Percentiles rank a stretch among this genome's conserved stretches.
Conservation (phyloP, 192 early-diverging fungal species). For the Gamsiella multidivaricata region DNA sequence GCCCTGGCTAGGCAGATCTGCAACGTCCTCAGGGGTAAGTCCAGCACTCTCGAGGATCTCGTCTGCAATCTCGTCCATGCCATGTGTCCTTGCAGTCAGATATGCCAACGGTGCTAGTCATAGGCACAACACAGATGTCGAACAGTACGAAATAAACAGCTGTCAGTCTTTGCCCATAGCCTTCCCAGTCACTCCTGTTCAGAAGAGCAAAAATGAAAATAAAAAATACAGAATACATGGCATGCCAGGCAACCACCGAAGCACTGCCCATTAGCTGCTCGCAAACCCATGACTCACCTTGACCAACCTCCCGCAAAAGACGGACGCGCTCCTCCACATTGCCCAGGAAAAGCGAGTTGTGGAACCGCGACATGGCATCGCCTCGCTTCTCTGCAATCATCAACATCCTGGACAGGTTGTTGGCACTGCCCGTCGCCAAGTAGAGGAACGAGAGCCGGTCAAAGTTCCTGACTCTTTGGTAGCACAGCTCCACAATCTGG, state of each 20-base stretch:
- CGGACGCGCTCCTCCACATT: constrained; percentile 92
- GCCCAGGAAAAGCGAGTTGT: constrained; percentile 91
- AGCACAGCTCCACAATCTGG: constrained; percentile 88
- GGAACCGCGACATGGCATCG: constrained; percentile 91
- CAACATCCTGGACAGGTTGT: constrained; percentile 94
- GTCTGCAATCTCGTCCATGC: constrained; percentile 86
- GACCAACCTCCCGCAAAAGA: constrained; percentile 87
- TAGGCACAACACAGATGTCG: not conserved
- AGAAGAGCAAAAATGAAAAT: too few relatives aligned
- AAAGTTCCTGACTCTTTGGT: constrained; percentile 92
- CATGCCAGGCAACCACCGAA: too few relatives aligned
- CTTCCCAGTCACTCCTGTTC: too few relatives aligned
- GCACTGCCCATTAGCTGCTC: too few relatives aligned
- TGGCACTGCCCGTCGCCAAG: constrained; percentile 88
- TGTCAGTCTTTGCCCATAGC: too few relatives aligned
- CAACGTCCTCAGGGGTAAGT: constrained; percentile 70
- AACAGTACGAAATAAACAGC: not conserved
- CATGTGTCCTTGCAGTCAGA: constrained; percentile 90
- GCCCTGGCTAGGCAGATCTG: constrained; percentile 52
- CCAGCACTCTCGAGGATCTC: constrained; percentile 82
- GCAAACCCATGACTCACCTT: constrained; percentile 64
- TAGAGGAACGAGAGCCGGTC: constrained; percentile 97
- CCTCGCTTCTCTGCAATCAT: constrained; percentile 90
- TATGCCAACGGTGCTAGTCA: constrained; percentile 88
- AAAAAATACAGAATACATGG: too few relatives aligned